Conservation (phyloP, 345 rosid genomes). For the Microcos paniculata region DNA sequence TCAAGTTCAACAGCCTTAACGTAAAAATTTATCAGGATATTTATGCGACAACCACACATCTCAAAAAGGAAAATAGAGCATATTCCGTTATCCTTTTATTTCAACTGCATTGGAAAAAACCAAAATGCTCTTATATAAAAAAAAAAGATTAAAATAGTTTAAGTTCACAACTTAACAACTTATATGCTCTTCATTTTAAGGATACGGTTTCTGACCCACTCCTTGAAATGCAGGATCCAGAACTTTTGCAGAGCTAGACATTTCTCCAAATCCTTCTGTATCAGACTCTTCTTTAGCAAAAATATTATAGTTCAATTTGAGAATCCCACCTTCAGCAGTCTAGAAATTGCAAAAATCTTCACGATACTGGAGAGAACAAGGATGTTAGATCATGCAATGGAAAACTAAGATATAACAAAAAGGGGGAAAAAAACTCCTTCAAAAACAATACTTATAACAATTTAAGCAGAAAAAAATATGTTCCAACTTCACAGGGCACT, state of each 20-base stretch:
- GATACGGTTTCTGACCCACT: slow-evolving; percentile 94
- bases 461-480: background rate
- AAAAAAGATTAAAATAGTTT: background rate
- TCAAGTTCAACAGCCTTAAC: slow-evolving; percentile 51
- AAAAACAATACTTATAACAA: background rate
- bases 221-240: slow-evolving; percentile 98
- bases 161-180: slow-evolving; percentile 11
- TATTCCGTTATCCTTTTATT: background rate
- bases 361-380: slow-evolving; percentile 17
- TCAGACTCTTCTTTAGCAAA: background rate
- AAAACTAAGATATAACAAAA: background rate
- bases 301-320: background rate
- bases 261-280: slow-evolving; percentile 29
- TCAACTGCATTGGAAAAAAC: background rate
- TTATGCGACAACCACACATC: slow-evolving; percentile 20
- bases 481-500: background rate
- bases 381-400: background rate
- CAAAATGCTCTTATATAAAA: too few relatives aligned
- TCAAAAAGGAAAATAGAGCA: background rate
- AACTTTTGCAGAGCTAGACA: slow-evolving; percentile 80
- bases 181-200: slow-evolving; percentile 28
- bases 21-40: slow-evolving; percentile 13
- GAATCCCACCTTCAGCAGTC: slow-evolving; percentile 16
- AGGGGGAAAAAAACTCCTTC: background rate
- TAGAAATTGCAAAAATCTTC: slow-evolving; percentile 12